A percentile compares a stretch with the other conserved stretches of the same genome.
These are phyloP conservation scores for Colletotrichum sojae DNA, from an alignment of 2,329 filamentous ascomycete species.

Conservation along the genomic window DNA sequence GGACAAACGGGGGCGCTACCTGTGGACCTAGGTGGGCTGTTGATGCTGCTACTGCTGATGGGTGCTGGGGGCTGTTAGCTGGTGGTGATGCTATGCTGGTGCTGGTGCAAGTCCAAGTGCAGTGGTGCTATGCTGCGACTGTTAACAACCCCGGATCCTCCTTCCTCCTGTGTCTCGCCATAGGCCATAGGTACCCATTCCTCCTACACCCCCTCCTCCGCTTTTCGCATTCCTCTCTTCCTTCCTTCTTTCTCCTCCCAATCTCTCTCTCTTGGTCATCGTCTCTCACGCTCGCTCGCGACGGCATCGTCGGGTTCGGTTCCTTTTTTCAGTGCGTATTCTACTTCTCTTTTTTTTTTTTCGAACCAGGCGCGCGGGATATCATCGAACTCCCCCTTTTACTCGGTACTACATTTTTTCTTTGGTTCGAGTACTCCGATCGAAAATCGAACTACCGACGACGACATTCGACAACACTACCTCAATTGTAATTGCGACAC, in stretches of 20 bases:
- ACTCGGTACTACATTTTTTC: neutral
- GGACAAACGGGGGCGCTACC: conserved; percentile 15
- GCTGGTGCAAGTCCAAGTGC: too few species aligned
- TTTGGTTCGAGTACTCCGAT: neutral
- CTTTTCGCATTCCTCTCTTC: conserved; percentile 11
- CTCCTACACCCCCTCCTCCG: conserved; percentile 4
- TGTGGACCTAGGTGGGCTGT: neutral
- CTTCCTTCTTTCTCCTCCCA: conserved; percentile 1
- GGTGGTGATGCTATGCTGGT: neutral
- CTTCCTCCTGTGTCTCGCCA: conserved; percentile 14
- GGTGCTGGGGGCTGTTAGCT: too few species aligned
- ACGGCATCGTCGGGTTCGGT: neutral
- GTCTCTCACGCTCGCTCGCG: conserved; percentile 1
- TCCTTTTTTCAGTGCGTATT: conserved; percentile 11
- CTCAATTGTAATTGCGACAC: conserved; percentile 28
- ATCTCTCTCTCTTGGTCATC: neutral
- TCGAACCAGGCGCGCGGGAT: conserved; percentile 1
- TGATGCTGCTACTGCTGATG: too few species aligned
- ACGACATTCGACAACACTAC: neutral
- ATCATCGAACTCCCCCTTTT: neutral
- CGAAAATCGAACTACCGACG: neutral
- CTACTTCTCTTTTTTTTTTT: conserved; percentile 1
- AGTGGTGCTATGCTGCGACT: too few species aligned
- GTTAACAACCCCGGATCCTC: conserved; percentile 26
- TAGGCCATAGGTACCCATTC: neutral